phyloP scores from a whole-genome alignment of 768 basidiomycete genomes.

The Rubroboletus pulcherrimus region DNA sequence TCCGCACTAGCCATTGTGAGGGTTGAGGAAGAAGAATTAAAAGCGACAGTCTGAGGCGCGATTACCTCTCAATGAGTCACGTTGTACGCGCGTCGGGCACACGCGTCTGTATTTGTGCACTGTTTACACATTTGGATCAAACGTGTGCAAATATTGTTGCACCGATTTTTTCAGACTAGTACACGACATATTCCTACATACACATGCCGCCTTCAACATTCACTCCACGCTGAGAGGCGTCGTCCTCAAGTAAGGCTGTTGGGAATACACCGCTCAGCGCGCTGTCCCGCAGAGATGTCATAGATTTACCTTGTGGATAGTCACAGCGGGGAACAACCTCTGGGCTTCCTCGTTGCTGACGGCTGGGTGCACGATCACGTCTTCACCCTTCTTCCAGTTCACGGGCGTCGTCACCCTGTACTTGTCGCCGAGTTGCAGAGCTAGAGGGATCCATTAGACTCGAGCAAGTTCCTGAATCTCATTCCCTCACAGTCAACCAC shows the following conservation, averaged over 20 bases:
- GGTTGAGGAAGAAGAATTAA: slow-evolving; percentile 16
- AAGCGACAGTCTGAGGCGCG: slow-evolving; percentile 18
- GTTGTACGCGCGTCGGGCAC: slow-evolving; percentile 27
- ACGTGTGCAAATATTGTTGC: slow-evolving; percentile 16
- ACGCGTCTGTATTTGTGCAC: slow-evolving; percentile 28
- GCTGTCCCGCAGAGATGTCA: neutral
- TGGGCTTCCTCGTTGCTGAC: slow-evolving; percentile 88
- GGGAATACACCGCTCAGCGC: slow-evolving; percentile 1
- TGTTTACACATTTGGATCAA: slow-evolving; percentile 19
- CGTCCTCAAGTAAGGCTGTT: slow-evolving; percentile 84
- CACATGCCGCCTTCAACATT: neutral
- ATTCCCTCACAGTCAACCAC: slow-evolving; percentile 69
- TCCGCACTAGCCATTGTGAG: slow-evolving; percentile 72
- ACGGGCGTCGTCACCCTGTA: slow-evolving; percentile 84
- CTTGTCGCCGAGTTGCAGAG: slow-evolving; percentile 89
- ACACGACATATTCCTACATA: neutral
- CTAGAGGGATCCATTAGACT: slow-evolving; percentile 28
- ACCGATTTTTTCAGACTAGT: neutral
- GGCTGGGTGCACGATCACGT: slow-evolving; percentile 87
- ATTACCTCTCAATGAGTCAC: slow-evolving; percentile 4
- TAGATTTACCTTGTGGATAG: slow-evolving; percentile 65
- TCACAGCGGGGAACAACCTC: slow-evolving; percentile 82
- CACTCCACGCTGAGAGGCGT: slow-evolving; percentile 46
- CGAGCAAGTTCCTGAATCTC: slow-evolving; percentile 32
- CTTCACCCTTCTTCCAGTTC: slow-evolving; percentile 92